Base-by-base conservation (phyloP, 495 filamentous ascomycete species). In the Durotheca rogersii region DNA sequence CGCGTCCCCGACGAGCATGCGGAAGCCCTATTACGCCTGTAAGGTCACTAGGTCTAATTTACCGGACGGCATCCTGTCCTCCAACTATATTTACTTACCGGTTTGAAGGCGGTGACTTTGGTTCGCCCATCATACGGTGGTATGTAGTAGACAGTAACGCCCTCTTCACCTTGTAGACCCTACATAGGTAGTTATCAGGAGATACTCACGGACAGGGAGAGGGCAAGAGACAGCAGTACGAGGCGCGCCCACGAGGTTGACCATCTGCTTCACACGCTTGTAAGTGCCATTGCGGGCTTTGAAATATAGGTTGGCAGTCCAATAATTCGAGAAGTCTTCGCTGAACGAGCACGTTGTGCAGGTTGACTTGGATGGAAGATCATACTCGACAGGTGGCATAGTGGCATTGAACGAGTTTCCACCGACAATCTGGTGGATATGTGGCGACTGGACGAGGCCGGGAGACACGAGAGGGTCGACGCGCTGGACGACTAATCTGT, bases 61-160 rank as follows among this genome's bases (percentile, higher is more conserved):
- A n/a, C n/a, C n/a, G n/a, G n/a, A n/a, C n/a, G n/a, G n/a, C n/a
- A n/a, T n/a, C n/a, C n/a, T n/a, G n/a, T n/a, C n/a, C n/a, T n/a
- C n/a, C n/a, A n/a, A n/a, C n/a, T n/a, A n/a, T n/a, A 10, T 14
- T 12, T 15, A 57, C 70, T 60, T 59, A 64, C 72, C 25, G 61
- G 67, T 60, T 62, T 71, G 51, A 72, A 73, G 46, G 60, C 68
- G 29, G 72, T 73, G 47, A 67, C 67, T 53, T 67, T 69, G 37
- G 69, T 66, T 15, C 60, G 56, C 15, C 69, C 72, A 14, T 70
- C 70, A 37, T 67, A 64, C 35, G 54, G 39, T 21, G 67, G 67
- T 41, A 71, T 71, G 50, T 75, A 73, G 58, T 75, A 75, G n/a
- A 75, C 64, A 1, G 70, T 73, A 56, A 73, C 67, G n/a, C 72